phyloP scores from a whole-genome alignment of 148 eudicot species.

The Oxyria digyna region DNA sequence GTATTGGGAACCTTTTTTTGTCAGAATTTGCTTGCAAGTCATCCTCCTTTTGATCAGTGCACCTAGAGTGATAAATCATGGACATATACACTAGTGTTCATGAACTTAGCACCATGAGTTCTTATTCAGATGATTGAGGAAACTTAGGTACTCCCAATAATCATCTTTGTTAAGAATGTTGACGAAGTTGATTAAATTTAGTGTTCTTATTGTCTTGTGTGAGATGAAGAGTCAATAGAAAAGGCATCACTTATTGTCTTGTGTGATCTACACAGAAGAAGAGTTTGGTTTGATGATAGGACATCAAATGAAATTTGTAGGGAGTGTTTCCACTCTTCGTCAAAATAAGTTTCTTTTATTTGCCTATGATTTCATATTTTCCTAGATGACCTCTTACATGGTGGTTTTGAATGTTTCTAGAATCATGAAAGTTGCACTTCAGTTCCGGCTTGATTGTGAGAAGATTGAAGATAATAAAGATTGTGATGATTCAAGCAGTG shows the following conservation, averaged over 20 bases:
- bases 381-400: background rate
- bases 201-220: too few relatives aligned
- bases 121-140: too few relatives aligned
- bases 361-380: slow-evolving; percentile 3
- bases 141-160: too few relatives aligned
- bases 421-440: slow-evolving; percentile 82
- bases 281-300: slow-evolving; percentile 89
- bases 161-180: too few relatives aligned
- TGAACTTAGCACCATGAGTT: too few relatives aligned
- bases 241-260: slow-evolving; percentile 64
- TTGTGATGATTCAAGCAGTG: slow-evolving; percentile 75
- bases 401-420: slow-evolving; percentile 23
- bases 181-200: too few relatives aligned
- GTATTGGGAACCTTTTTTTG: too few relatives aligned
- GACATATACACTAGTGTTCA: too few relatives aligned
- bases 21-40: too few relatives aligned
- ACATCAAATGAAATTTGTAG: slow-evolving; percentile 78
- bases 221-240: slow-evolving; percentile 77
- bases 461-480: slow-evolving; percentile 71
- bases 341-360: slow-evolving; percentile 31
- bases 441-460: slow-evolving; percentile 89
- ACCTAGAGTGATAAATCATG: too few relatives aligned
- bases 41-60: too few relatives aligned
- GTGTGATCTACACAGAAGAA: slow-evolving; percentile 88
- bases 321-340: slow-evolving; percentile 80